A percentile compares a stretch with the other conserved stretches of the same genome.
These are phyloP conservation scores for Podospora pseudoanserina DNA, from an alignment of 495 filamentous ascomycete genomes.

Conservation along the genomic window DNA sequence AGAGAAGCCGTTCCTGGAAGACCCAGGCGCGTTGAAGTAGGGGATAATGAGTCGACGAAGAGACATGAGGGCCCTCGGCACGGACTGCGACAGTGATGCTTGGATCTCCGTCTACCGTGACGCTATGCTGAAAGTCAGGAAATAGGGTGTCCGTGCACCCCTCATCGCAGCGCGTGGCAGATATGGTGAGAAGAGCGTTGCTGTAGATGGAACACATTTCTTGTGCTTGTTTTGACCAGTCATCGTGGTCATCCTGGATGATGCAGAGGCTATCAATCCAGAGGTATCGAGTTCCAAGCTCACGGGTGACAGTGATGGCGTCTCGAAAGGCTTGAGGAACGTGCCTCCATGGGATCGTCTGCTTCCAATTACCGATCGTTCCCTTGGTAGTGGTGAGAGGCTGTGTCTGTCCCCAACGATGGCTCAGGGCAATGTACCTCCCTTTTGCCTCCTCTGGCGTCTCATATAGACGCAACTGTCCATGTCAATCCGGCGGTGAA, in stretches of 20 bases:
- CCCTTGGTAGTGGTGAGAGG: not conserved
- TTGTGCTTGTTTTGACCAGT: not conserved
- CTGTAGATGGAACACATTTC: not conserved
- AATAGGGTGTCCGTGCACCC: not conserved
- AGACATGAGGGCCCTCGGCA: not conserved
- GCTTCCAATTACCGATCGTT: not conserved
- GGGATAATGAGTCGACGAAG: not conserved
- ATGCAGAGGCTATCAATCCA: not conserved
- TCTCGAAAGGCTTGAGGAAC: not conserved
- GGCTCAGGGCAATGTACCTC: not conserved
- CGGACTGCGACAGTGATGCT: not conserved
- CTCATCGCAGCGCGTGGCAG: not conserved
- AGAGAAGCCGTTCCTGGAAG: not conserved
- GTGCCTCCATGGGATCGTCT: not conserved
- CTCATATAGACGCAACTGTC: not conserved
- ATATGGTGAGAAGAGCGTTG: not conserved
- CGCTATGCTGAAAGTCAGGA: not conserved
- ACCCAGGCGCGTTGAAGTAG: not conserved
- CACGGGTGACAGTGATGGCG: not conserved
- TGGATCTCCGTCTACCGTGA: not conserved
- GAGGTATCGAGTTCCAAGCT: not conserved
- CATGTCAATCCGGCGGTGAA: not conserved
- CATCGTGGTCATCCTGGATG: not conserved
- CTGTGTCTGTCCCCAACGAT: not conserved
- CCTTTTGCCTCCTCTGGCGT: not conserved